Evolutionary conservation across 345 rosid genomes (phyloP).

Genomic region (Populus deltoides): DNA sequence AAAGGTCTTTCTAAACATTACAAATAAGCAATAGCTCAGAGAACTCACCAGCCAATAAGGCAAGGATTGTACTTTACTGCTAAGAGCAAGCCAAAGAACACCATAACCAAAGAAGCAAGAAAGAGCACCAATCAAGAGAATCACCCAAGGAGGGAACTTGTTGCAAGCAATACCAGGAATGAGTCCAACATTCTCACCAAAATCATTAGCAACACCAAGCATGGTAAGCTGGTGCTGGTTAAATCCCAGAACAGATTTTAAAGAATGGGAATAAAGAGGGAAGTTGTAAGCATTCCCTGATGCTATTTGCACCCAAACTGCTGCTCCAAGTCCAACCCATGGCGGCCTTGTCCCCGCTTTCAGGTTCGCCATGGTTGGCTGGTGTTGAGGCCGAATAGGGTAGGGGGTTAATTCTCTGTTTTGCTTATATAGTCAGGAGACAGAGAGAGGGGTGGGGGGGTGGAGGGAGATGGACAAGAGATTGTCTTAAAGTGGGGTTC

Average conservation of each 20-base stretch:
- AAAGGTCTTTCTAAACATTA: neutral
- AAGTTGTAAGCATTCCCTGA: conserved; percentile 63
- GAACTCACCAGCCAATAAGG: conserved; percentile 73
- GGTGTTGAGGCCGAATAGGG: neutral
- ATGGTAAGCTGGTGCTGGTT: conserved; percentile 66
- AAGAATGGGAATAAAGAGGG: conserved; percentile 67
- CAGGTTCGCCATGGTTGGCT: conserved; percentile 30
- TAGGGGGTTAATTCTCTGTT: neutral
- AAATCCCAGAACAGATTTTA: conserved; percentile 65
- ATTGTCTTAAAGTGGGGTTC: neutral
- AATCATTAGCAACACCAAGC: conserved; percentile 71
- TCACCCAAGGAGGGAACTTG: conserved; percentile 63
- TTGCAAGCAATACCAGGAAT: conserved; percentile 66
- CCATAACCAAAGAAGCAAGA: conserved; percentile 65
- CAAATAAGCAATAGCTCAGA: neutral
- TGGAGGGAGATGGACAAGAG: neutral
- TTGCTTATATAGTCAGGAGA: neutral
- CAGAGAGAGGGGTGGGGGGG: neutral
- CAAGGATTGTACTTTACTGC: conserved; percentile 37
- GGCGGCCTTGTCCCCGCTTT: conserved; percentile 70
- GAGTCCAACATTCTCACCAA: conserved; percentile 65
- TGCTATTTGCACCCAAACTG: conserved; percentile 66
- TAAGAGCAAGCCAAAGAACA: conserved; percentile 59
- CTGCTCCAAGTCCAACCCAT: conserved; percentile 70
- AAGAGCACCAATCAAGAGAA: conserved; percentile 51